Evolutionary conservation across 371 early-diverging fungal species (phyloP).

Genomic region (Mortierella sp.): DNA sequence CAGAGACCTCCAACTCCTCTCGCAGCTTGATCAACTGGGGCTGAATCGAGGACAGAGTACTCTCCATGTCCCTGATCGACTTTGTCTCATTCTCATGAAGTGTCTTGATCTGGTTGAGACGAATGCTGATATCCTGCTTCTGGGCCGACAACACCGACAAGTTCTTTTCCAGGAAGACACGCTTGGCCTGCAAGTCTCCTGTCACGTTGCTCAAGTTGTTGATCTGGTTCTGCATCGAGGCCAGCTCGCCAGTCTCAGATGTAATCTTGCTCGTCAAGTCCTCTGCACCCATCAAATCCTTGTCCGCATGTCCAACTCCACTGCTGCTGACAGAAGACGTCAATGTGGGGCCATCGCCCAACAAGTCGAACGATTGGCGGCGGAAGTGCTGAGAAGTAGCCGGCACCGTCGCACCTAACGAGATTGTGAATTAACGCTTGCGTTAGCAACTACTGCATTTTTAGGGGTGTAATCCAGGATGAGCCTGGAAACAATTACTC

Average conservation of each 20-base stretch:
- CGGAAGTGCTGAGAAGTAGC: conserved; percentile 65
- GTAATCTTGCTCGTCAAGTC: conserved; percentile 58
- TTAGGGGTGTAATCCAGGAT: too few species aligned
- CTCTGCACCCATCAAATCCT: conserved; percentile 40
- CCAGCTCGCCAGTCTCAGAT: conserved; percentile 53
- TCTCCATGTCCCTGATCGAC: conserved; percentile 62
- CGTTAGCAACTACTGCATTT: background rate
- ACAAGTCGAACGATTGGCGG: conserved; percentile 75
- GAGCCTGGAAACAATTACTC: too few species aligned
- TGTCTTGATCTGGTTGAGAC: conserved; percentile 62
- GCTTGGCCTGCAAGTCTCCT: conserved; percentile 64
- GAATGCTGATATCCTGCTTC: conserved; percentile 66
- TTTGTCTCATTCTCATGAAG: conserved; percentile 64
- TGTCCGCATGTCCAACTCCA: conserved; percentile 28
- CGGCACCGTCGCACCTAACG: conserved; percentile 59
- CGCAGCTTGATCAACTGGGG: conserved; percentile 59
- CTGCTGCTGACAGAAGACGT: conserved; percentile 13
- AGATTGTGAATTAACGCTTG: background rate
- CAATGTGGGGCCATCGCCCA: conserved; percentile 60
- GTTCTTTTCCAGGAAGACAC: conserved; percentile 57
- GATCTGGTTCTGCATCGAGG: conserved; percentile 62
- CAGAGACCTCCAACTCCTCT: conserved; percentile 60
- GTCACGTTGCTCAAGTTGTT: conserved; percentile 62
- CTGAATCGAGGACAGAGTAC: conserved; percentile 56
- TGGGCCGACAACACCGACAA: conserved; percentile 58